Percentiles rank a stretch among this genome's conserved stretches.
These are phyloP conservation scores for Crithidia acanthocephali DNA, from an alignment of 208 protist species.

Conservation along the genomic window DNA sequence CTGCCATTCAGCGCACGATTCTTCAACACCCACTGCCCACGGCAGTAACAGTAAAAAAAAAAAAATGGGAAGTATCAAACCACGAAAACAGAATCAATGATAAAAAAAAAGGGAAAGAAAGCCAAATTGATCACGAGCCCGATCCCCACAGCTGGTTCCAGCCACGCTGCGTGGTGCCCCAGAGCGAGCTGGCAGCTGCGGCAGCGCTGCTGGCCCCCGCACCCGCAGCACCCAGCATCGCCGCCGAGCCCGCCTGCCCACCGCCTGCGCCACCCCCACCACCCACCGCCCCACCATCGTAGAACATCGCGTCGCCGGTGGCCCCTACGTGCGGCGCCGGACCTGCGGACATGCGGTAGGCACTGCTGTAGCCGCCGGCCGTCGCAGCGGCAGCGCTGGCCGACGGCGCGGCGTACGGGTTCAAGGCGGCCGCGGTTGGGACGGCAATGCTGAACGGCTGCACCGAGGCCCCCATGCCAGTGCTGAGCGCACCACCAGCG, in stretches of 20 bases:
- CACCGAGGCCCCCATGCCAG: neutral
- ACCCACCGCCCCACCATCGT: neutral
- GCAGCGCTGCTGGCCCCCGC: conserved; percentile 18
- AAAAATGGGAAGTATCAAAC: no score
- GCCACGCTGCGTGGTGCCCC: conserved; percentile 39
- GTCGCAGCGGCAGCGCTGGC: neutral
- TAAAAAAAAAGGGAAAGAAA: conserved; percentile 15
- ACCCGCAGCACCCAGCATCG: conserved; percentile 6
- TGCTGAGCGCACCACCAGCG: neutral
- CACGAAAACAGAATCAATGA: neutral
- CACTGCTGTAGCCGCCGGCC: neutral
- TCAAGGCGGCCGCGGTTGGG: conserved; percentile 1
- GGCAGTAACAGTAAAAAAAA: no score
- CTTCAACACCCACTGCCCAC: no score
- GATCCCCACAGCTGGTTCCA: conserved; percentile 39
- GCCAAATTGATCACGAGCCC: neutral
- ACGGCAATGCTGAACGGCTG: neutral
- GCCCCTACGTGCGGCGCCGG: neutral
- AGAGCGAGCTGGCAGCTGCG: conserved; percentile 32
- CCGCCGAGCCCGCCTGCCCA: neutral
- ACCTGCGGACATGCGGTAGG: no score
- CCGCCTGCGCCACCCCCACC: neutral
- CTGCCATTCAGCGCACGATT: no score
- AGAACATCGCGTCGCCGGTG: neutral
- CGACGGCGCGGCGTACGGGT: neutral